Base-by-base conservation (phyloP, 1,284 basidiomycete species). In the Pseudozyma sp. region DNA sequence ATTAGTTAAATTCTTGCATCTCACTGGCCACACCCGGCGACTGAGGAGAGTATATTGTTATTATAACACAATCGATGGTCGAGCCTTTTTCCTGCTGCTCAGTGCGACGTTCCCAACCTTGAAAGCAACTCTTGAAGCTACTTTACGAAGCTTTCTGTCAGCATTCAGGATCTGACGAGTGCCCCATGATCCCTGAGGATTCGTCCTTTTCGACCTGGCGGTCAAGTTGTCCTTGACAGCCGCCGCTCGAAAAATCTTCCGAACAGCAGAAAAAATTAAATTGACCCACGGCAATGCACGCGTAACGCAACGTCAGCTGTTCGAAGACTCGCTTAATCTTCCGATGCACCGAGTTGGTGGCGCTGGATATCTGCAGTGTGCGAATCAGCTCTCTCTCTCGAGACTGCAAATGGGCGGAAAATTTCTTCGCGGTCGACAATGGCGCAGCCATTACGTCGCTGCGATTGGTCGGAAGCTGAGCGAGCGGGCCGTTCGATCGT, bases 241-340 rank as follows among this genome's bases (percentile, higher is more conserved):
- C 4, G 19, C 13, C 35, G 11, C 24, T 46, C 48, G 42, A 48
- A 10, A 58, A 58, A 49, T 34, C 39, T 45, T 57, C 19, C 46
- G 39, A 43, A 19, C 40, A 10, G 29, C 37, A 50, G 40, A 37
- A 14, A 37, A 37, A 37, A 14, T 10, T 9, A 37, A 45, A 16
- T 50, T 43, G 47, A 44, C 19, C 19, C 55, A 43, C 47, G 55
- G 55, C 54, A 55, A 55, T 40, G 45, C 53, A 24, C 34, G 47
- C 40, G 30, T 7, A 44, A 44, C 34, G 55, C 55, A 51, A 45
- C 55, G 55, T 58, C 48, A 58, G 33, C 55, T 58, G 55, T 13
- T 37, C 24, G 14, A 31, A 13, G 11, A 0, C 14, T 43, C 31
- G 47, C 43, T 8, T 44, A 44, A 30, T 29, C 29, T 17, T 31